Conservation (phyloP, 2,329 filamentous ascomycete species). For the Cordyceps cicadae region DNA sequence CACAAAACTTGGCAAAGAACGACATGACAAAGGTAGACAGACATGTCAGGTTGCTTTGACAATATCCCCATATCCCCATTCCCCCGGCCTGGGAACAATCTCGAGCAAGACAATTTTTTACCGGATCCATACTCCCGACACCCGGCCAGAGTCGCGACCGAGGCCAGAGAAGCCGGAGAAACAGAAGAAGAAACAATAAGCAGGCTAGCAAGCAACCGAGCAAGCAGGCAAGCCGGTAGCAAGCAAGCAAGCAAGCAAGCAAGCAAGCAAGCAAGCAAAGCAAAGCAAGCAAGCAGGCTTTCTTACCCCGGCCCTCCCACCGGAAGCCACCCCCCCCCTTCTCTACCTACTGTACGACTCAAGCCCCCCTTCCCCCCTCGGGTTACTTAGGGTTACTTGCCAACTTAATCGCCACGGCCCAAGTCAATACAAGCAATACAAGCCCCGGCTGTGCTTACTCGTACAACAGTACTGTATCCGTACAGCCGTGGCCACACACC, state of each 20-base stretch:
- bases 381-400: not conserved
- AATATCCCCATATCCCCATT: no score
- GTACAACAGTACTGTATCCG: not conserved
- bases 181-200: not conserved
- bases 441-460: constrained; percentile 5
- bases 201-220: no score
- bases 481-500: not conserved
- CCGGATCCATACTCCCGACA: constrained; percentile 6
- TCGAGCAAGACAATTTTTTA: not conserved
- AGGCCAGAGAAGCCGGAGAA: not conserved
- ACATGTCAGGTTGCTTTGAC: no score
- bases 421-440: no score
- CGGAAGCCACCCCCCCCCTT: not conserved
- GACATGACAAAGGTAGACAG: not conserved
- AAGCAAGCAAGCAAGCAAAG: not conserved
- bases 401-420: not conserved
- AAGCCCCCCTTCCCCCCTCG: not conserved
- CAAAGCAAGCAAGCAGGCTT: not conserved
- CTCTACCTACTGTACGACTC: no score
- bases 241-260: not conserved
- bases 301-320: not conserved
- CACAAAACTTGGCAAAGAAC: not conserved
- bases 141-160: constrained; percentile 5
- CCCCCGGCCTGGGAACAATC: not conserved
- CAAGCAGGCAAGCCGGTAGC: not conserved